Evolutionary conservation across 495 filamentous ascomycete species (phyloP).

Genomic region (Rusavskia elegans): DNA sequence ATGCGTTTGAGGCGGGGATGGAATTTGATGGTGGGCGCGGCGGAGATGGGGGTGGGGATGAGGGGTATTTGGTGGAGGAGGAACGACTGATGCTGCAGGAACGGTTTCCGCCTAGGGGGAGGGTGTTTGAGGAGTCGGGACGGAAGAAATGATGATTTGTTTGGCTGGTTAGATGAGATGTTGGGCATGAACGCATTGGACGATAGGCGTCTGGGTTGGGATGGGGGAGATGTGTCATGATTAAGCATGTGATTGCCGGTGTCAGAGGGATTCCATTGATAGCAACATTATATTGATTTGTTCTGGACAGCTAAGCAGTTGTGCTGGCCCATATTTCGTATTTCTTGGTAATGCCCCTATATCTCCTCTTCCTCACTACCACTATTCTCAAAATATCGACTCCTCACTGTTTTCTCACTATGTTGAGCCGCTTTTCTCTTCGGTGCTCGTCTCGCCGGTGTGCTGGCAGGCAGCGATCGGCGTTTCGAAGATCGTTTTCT

Average conservation of each 20-base stretch:
- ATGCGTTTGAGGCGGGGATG: conserved; percentile 18
- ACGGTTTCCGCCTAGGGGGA: conserved; percentile 12
- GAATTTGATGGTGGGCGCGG: conserved; percentile 1
- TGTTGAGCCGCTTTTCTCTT: conserved; percentile 17
- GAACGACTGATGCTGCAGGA: conserved; percentile 22
- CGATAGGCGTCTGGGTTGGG: too few species aligned
- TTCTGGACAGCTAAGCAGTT: background rate
- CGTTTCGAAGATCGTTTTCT: background rate
- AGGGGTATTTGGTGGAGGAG: conserved; percentile 6
- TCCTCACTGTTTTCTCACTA: conserved; percentile 15
- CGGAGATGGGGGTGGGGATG: background rate
- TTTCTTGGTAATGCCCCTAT: background rate
- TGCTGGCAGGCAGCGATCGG: background rate
- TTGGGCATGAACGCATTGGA: background rate
- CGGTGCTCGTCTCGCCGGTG: background rate
- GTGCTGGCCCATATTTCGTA: background rate
- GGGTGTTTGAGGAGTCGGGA: conserved; percentile 16
- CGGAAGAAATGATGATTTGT: conserved; percentile 8
- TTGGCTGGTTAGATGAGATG: background rate
- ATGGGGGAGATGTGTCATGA: too few species aligned
- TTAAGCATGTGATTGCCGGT: too few species aligned
- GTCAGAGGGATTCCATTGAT: too few species aligned
- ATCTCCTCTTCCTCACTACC: conserved; percentile 4
- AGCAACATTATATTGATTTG: too few species aligned
- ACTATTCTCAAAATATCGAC: conserved; percentile 16